A percentile compares a stretch with the other conserved stretches of the same genome.
Evolutionary conservation across 2,329 filamentous ascomycete genomes (phyloP).

Genomic region (Chalara sp.): DNA sequence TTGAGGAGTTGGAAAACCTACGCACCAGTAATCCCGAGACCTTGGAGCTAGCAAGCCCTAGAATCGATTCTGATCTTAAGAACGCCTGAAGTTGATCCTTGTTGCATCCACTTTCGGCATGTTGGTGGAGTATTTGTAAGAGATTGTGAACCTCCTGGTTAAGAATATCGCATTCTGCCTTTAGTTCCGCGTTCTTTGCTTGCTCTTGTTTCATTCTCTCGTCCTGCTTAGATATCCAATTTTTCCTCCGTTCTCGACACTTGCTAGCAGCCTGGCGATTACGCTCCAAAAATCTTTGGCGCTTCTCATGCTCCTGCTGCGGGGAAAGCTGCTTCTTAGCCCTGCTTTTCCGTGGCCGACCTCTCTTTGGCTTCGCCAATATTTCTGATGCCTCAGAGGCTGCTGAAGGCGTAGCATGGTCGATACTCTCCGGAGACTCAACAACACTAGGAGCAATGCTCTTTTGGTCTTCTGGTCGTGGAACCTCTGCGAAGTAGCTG

Average conservation of each 20-base stretch:
- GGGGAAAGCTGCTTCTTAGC: conserved; percentile 5
- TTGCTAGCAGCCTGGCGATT: conserved; percentile 70
- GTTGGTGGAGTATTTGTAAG: background rate
- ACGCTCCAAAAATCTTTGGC: conserved; percentile 49
- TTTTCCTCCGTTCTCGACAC: conserved; percentile 61
- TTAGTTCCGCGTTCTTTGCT: background rate
- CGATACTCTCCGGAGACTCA: too few species aligned
- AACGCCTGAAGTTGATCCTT: background rate
- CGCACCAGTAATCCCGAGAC: background rate
- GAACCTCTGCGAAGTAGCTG: background rate
- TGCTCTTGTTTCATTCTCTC: background rate
- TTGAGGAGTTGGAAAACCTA: background rate
- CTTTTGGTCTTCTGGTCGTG: background rate
- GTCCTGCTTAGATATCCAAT: conserved; percentile 21
- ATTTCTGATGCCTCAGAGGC: background rate
- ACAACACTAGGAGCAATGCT: too few species aligned
- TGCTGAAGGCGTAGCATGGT: background rate
- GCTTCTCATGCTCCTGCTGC: conserved; percentile 4
- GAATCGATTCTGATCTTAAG: background rate
- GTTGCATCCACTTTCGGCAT: background rate
- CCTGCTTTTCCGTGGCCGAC: background rate
- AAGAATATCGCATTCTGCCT: background rate
- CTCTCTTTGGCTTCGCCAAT: background rate
- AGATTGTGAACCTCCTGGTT: background rate
- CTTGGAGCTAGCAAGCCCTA: background rate